Evolutionary conservation across 257 asterid species (phyloP), one percentile per base, ranked within the genome.

Genomic region (Parsonsia alboflavescens): DNA sequence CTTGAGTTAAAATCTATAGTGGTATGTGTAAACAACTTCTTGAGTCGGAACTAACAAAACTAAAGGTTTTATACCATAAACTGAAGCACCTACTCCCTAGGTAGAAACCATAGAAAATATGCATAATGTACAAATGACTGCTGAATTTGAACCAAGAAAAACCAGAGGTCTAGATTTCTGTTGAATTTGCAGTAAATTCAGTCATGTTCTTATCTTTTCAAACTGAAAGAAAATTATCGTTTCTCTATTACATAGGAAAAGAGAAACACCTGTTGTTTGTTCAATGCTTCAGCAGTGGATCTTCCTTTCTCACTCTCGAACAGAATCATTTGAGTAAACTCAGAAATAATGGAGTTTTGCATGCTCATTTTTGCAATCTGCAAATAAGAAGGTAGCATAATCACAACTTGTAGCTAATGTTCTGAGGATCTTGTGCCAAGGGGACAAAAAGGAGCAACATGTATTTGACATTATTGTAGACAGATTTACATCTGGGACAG

Each of bases 321-420:
- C 86, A 89, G 81, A 62, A 82, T 70, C 89, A 92, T 86, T 74
- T 73, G 81, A 33, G 98, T 84, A 65, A 79, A 88, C 84, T 95
- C 99, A 7, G 98, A 95, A 56, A 90, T 61, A 63, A 85, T 36
- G 73, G 78, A 69, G 69, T 80, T 74, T 77, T 82, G 88, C 65
- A 73, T 68, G 71, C 98, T 95, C 87, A 90, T 78, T 77, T 89
- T 87, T 41, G 94, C 91, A 73, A 95, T 73, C 99, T 94, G 96
- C 75, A 65, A 69, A 77, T 2, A 78, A 48, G 36, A 58, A 56
- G 77, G 66, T 63, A 70, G 21, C 36, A 4, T 16, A n/a, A 12
- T 71, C 24, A 64, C 44, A 70, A 74, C 39, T 64, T 36, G 39
- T 33, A 33, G 39, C 39, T 33, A 33, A 33, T 33, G 7, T 63